These are phyloP conservation scores for Trichosporon asahii DNA, from an alignment of 1,284 basidiomycete species.

Conservation along the genomic window DNA sequence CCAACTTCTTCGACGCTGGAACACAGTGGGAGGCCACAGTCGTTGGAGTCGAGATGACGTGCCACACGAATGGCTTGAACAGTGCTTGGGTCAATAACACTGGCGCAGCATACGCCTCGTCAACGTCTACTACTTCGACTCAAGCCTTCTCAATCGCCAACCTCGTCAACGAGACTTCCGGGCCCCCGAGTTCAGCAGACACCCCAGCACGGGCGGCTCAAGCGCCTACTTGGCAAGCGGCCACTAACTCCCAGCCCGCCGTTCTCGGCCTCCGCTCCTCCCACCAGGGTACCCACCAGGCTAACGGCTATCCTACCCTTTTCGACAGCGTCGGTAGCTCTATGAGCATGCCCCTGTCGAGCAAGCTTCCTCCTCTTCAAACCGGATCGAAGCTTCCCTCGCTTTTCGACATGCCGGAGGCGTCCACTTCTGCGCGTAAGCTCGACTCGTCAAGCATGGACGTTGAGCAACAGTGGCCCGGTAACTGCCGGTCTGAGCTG, in stretches of 20 bases:
- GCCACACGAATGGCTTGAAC: background rate
- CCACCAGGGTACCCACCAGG: background rate
- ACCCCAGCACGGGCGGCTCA: background rate
- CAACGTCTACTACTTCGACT: background rate
- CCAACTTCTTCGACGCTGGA: background rate
- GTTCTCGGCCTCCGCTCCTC: background rate
- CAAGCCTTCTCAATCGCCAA: constrained; percentile 12
- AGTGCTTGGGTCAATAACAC: background rate
- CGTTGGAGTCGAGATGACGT: background rate
- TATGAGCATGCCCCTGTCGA: background rate
- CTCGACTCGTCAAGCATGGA: constrained; percentile 4
- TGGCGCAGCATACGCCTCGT: background rate
- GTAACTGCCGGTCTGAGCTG: background rate
- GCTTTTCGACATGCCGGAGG: constrained; percentile 1
- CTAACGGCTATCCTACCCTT: background rate
- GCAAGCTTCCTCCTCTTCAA: constrained; percentile 6
- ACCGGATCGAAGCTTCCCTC: constrained; percentile 4
- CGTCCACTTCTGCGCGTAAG: background rate
- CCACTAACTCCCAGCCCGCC: background rate
- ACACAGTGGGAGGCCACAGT: constrained; percentile 16
- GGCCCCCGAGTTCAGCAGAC: background rate
- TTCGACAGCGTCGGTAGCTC: background rate
- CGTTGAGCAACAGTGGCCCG: background rate
- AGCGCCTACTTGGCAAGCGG: background rate
- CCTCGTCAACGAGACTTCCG: constrained; percentile 4